phyloP scores from a whole-genome alignment of 2,329 filamentous ascomycete genomes.

The Calonectria honghensis region DNA sequence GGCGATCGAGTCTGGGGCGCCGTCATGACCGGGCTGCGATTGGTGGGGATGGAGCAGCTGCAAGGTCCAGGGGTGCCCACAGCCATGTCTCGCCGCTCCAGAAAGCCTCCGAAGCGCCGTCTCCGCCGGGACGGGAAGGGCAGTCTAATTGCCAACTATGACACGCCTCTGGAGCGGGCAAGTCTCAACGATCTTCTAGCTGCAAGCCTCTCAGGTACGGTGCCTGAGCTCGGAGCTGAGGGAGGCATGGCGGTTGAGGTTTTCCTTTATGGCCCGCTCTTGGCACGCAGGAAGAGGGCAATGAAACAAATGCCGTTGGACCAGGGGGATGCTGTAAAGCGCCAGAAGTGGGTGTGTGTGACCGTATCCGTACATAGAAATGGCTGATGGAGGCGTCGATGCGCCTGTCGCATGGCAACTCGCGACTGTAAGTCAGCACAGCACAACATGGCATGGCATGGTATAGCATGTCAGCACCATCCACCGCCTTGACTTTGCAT shows the following conservation, averaged over 20 bases:
- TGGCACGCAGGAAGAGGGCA: background rate
- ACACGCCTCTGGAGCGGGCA: background rate
- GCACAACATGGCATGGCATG: background rate
- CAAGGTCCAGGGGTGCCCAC: slow-evolving; percentile 28
- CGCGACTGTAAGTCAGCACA: slow-evolving; percentile 27
- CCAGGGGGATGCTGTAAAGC: background rate
- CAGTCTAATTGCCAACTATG: background rate
- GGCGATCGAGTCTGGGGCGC: slow-evolving; percentile 38
- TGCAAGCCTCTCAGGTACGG: slow-evolving; percentile 11
- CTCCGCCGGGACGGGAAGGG: slow-evolving; percentile 9
- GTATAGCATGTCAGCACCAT: slow-evolving; percentile 35
- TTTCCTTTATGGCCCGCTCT: slow-evolving; percentile 12
- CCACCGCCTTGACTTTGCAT: slow-evolving; percentile 18
- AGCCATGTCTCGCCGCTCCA: slow-evolving; percentile 19
- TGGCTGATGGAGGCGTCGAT: slow-evolving; percentile 24
- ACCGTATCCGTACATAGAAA: slow-evolving; percentile 27
- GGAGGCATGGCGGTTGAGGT: slow-evolving; percentile 20
- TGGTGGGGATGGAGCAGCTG: slow-evolving; percentile 30
- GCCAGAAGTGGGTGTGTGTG: slow-evolving; percentile 19
- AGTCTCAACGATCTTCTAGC: background rate
- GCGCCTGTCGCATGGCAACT: slow-evolving; percentile 29
- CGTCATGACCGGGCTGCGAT: slow-evolving; percentile 15
- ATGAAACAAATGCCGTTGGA: slow-evolving; percentile 32
- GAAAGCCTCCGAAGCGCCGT: slow-evolving; percentile 29
- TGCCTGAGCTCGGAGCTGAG: slow-evolving; percentile 16